phyloP scores from a whole-genome alignment of 139 green algal species.

The Haematococcus sp. region DNA sequence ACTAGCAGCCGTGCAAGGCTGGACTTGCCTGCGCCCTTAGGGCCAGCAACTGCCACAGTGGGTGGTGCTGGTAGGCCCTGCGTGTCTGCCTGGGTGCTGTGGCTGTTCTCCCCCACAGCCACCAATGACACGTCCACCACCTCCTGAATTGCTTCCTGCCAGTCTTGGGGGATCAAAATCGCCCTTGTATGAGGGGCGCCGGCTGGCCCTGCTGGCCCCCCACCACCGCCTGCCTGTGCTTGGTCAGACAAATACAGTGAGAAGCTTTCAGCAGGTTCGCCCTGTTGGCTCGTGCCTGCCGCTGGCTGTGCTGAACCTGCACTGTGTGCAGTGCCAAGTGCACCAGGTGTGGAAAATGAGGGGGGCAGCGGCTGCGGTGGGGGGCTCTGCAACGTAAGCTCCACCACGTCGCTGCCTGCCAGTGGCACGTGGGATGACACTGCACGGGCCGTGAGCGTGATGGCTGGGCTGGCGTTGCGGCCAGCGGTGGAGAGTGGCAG shows the following conservation, averaged over 20 bases:
- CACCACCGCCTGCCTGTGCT: no score
- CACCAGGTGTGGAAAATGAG: no score
- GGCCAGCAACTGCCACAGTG: constrained; percentile 58
- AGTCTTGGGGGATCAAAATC: neutral
- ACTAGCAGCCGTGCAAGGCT: constrained; percentile 60
- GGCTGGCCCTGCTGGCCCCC: no score
- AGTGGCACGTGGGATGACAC: neutral
- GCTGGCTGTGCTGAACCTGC: no score
- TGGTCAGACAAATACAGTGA: no score
- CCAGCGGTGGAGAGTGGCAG: neutral
- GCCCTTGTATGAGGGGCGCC: no score
- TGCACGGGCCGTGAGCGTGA: neutral
- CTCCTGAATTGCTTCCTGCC: neutral
- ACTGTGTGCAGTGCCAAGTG: no score
- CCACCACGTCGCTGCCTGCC: neutral
- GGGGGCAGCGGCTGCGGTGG: no score
- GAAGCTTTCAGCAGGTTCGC: no score
- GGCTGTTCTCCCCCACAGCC: neutral
- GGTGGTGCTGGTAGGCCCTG: neutral
- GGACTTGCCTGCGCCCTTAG: constrained; percentile 85
- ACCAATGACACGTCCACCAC: neutral
- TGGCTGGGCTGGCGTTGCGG: neutral
- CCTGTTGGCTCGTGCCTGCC: no score
- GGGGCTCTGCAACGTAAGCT: neutral
- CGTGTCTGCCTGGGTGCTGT: neutral